phyloP scores from a whole-genome alignment of 257 asterid species.

The Lithospermum erythrorhizon region DNA sequence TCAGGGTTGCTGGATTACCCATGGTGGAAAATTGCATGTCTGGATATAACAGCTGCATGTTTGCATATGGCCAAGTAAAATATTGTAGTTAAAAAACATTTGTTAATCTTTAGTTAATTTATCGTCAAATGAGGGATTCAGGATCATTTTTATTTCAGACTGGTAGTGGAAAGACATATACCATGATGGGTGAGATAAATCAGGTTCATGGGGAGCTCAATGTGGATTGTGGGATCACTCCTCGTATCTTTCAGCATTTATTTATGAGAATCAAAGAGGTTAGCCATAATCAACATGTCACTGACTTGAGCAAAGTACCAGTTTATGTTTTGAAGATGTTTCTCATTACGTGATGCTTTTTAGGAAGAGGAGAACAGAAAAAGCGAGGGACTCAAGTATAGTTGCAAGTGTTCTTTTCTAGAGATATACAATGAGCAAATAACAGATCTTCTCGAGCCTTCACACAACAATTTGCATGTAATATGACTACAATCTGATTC shows the following conservation, averaged over 20 bases:
- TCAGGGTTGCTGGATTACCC: conserved; percentile 71
- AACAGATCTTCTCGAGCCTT: conserved; percentile 87
- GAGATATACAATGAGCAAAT: conserved; percentile 91
- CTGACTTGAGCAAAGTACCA: not conserved
- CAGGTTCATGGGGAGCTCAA: conserved; percentile 40
- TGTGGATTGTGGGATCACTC: conserved; percentile 69
- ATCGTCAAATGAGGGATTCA: not conserved
- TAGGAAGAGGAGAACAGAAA: conserved; percentile 71
- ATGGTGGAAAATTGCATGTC: conserved; percentile 93
- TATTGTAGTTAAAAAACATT: conserved; percentile 3
- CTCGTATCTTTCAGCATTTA: conserved; percentile 65
- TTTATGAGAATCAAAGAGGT: conserved; percentile 73
- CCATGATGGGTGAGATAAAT: conserved; percentile 81
- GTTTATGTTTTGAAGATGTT: not conserved
- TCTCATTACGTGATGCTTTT: conserved; percentile 11
- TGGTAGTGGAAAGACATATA: conserved; percentile 84
- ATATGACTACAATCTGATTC: conserved; percentile 9
- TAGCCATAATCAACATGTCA: conserved; percentile 3
- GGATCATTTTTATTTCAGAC: conserved; percentile 36
- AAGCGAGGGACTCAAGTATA: conserved; percentile 52
- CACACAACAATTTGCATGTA: conserved; percentile 72
- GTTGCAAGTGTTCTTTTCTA: conserved; percentile 83
- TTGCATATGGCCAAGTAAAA: conserved; percentile 81
- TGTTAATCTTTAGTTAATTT: conserved; percentile 3
- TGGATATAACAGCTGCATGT: conserved; percentile 89